Percentiles rank a stretch among this genome's conserved stretches.
Conservation (phyloP, 306 rosid species). For the Cucurbita moschata region DNA sequence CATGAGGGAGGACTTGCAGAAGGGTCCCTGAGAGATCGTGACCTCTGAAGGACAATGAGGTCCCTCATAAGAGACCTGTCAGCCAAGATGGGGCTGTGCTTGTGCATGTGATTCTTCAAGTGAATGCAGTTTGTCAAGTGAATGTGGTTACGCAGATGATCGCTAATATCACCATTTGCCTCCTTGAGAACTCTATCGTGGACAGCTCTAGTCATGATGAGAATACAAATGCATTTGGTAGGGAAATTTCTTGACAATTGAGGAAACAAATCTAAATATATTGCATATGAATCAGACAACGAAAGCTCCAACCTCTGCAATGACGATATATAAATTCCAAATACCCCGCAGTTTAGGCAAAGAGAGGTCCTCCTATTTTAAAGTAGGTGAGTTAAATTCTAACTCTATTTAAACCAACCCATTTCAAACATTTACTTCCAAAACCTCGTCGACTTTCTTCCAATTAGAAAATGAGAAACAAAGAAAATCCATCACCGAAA, state of each 20-base stretch:
- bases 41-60: conserved; percentile 78
- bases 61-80: conserved; percentile 90
- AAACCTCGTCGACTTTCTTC: background rate
- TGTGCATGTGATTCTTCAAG: conserved; percentile 99
- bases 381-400: background rate
- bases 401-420: background rate
- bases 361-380: conserved; percentile 4
- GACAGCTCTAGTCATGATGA: conserved; percentile 95
- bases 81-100: conserved; percentile 78
- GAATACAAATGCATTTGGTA: conserved; percentile 25
- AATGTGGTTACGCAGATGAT: conserved; percentile 89
- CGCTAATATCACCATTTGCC: conserved; percentile 91
- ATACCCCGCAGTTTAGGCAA: conserved; percentile 24
- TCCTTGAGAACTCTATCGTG: conserved; percentile 85
- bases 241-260: conserved; percentile 27
- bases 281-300: conserved; percentile 23
- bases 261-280: conserved; percentile 21
- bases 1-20: conserved; percentile 96
- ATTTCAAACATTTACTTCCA: background rate
- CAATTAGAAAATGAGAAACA: background rate
- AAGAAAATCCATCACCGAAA: background rate
- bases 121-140: conserved; percentile 97
- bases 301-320: conserved; percentile 10
- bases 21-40: conserved; percentile 87
- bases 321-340: conserved; percentile 15